Conservation (phyloP, 2,329 filamentous ascomycete genomes). For the Cadophora luteo-olivacea region DNA sequence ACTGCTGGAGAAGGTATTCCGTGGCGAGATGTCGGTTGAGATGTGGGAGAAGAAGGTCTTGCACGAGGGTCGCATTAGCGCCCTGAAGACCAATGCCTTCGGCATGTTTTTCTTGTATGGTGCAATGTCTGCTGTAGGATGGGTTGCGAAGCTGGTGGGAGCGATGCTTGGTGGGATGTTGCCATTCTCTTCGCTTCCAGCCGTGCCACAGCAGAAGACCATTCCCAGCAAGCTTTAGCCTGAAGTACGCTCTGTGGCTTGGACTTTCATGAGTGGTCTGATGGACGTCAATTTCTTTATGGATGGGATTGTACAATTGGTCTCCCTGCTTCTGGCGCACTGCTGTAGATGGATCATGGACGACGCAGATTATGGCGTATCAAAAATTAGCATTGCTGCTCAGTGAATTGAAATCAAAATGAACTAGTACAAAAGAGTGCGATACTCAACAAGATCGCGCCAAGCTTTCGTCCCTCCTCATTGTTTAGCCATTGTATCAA, state of each 20-base stretch:
- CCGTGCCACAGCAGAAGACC: not conserved
- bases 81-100: slow-evolving; percentile 15
- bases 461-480: no score
- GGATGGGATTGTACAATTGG: not conserved
- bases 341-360: not conserved
- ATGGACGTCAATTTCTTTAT: not conserved
- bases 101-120: slow-evolving; percentile 6
- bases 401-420: not conserved
- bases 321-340: not conserved
- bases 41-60: slow-evolving; percentile 17
- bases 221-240: not conserved
- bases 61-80: not conserved
- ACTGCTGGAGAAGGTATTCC: slow-evolving; percentile 27
- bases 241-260: not conserved
- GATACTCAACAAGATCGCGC: not conserved
- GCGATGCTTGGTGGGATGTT: slow-evolving; percentile 10
- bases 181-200: not conserved
- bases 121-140: not conserved
- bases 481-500: no score
- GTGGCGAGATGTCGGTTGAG: slow-evolving; percentile 23
- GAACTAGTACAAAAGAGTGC: not conserved
- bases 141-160: slow-evolving; percentile 2
- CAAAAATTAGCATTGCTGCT: not conserved
- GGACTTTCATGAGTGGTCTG: not conserved
- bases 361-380: not conserved